Base-by-base conservation (phyloP, 495 filamentous ascomycete genomes). In the Neurospora sp. region DNA sequence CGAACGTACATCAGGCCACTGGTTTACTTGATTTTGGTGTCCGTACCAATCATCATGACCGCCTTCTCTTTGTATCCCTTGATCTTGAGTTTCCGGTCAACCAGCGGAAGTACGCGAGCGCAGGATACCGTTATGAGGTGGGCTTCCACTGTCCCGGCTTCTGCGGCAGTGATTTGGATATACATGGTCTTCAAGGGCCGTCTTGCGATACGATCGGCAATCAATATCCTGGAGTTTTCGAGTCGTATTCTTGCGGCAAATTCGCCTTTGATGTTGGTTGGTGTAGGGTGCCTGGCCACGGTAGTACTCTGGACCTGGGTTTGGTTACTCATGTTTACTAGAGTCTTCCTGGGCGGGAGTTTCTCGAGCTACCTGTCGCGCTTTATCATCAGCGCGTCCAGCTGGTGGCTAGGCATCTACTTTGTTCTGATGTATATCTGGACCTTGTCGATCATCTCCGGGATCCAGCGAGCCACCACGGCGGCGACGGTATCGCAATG, bases 401-500 rank as follows among this genome's bases (percentile, higher is more conserved):
- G 90, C 77, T 98, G 94, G 94, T 96, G 92, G 90, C 85, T 99
- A 14, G 96, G 91, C 44, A 84, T 88, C 42, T 97, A 90, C 80
- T 99, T 97, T 83, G 88, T 97, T 53, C 82, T 98, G 47, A 91
- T 97, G 83, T 99, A 97, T 77, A 85, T 98, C 73, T 99, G 96
- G 96, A 97, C 94, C 1, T 85, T 98, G 22, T 91, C 91, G 22
- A 88, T 98, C 71, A 87, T 94, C 76, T 88, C 91, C 39, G 94
- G 94, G 39, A 87, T 98, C 27, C 95, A 98, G 78, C 91, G 96
- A 71, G 88, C 93, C 47, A 94, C 94, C 22, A 97, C 96, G 18
- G 94, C 94, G 61, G 96, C 96, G 69, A 97, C 95, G 12, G 96
- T 98, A 42, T 94, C 91, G 22, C 96, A 99, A 80, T 99, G 96